These are phyloP conservation scores for Trichosporon inkin DNA, from an alignment of 1,284 basidiomycete species.

Conservation along the genomic window DNA sequence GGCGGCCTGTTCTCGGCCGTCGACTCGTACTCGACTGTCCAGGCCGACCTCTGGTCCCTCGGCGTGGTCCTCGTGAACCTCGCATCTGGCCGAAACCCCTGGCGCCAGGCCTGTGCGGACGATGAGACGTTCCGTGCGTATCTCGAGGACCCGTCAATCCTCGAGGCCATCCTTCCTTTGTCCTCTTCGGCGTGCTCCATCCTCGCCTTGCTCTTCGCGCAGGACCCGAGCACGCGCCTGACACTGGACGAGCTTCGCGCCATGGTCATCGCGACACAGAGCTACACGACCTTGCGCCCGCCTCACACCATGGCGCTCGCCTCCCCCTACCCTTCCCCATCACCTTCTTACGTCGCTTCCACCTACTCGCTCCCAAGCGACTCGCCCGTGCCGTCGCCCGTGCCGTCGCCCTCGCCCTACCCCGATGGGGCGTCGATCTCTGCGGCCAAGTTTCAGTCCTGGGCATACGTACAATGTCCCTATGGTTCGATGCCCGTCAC, in stretches of 20 bases:
- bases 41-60: slow-evolving; percentile 87
- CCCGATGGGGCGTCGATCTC: neutral
- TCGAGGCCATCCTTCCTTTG: slow-evolving; percentile 68
- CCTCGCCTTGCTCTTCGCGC: slow-evolving; percentile 59
- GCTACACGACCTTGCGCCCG: slow-evolving; percentile 56
- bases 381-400: slow-evolving; percentile 1
- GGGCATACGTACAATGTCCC: neutral
- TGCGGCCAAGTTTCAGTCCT: neutral
- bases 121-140: slow-evolving; percentile 72
- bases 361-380: neutral
- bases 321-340: neutral
- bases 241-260: slow-evolving; percentile 61
- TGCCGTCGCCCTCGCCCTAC: neutral
- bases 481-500: slow-evolving; percentile 6
- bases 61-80: slow-evolving; percentile 91
- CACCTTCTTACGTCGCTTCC: neutral
- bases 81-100: slow-evolving; percentile 80
- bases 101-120: slow-evolving; percentile 67
- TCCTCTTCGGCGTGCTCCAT: slow-evolving; percentile 51
- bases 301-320: neutral
- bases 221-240: slow-evolving; percentile 56
- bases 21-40: slow-evolving; percentile 65
- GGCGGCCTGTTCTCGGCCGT: slow-evolving; percentile 57
- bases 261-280: slow-evolving; percentile 59
- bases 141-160: slow-evolving; percentile 63